These are phyloP conservation scores for Emericellopsis cladophorae DNA, from an alignment of 2,329 filamentous ascomycete genomes.

Conservation along the genomic window DNA sequence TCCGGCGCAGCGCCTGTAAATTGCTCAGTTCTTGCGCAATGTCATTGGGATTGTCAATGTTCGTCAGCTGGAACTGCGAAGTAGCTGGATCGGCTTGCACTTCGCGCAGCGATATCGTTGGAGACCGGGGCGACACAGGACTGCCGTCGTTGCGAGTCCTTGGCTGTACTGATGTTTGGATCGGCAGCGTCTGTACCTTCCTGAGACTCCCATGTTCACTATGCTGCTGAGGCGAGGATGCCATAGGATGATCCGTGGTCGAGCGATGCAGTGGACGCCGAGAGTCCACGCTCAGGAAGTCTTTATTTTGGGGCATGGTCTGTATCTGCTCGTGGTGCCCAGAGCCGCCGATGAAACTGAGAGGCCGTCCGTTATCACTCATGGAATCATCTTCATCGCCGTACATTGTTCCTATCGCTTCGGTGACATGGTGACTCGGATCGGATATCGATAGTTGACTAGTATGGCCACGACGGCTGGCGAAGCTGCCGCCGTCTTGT, in stretches of 20 bases:
- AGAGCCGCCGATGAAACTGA: constrained; percentile 57
- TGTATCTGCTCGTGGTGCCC: constrained; percentile 39
- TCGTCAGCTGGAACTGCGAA: constrained; percentile 67
- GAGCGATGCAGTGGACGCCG: constrained; percentile 30
- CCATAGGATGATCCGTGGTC: constrained; percentile 27
- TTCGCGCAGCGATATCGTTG: constrained; percentile 38
- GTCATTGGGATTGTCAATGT: constrained; percentile 79
- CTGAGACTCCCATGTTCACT: constrained; percentile 20
- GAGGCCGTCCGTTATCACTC: constrained; percentile 43
- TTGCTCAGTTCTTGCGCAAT: constrained; percentile 90
- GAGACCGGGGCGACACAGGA: constrained; percentile 32
- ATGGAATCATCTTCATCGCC: constrained; percentile 59
- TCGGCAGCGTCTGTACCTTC: constrained; percentile 29
- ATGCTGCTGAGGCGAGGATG: constrained; percentile 10
- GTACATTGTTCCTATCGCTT: constrained; percentile 85
- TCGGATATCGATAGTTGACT: constrained; percentile 63
- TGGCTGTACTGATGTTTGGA: constrained; percentile 19
- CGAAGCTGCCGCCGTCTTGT: constrained; percentile 43
- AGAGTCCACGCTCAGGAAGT: constrained; percentile 10
- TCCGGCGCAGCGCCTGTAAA: constrained; percentile 74
- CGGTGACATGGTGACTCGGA: constrained; percentile 86
- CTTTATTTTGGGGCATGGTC: constrained; percentile 17
- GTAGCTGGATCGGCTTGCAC: constrained; percentile 49
- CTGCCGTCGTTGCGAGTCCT: constrained; percentile 19
- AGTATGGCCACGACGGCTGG: constrained; percentile 44